Conservation (phyloP, 176 grass and related monocot genomes). For the Tillandsia fasciculata region DNA sequence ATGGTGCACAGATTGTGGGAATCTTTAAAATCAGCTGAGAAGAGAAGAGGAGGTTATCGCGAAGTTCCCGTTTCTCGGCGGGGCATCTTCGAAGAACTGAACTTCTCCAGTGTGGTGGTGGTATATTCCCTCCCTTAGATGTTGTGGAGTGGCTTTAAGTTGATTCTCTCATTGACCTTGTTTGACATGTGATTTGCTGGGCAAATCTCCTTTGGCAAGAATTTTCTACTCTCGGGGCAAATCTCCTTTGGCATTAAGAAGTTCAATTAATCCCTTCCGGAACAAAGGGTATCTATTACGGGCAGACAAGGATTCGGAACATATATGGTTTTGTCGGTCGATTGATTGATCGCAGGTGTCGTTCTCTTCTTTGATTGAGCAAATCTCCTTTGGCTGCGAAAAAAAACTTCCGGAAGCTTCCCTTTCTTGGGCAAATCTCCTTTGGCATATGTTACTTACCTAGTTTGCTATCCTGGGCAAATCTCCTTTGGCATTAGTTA, state of each 20-base stretch:
- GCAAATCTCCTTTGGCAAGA: conserved; percentile 16
- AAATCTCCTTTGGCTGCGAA: not conserved
- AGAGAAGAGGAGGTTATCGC: not conserved
- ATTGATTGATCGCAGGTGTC: not conserved
- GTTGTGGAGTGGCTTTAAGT: not conserved
- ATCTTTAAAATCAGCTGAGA: not conserved
- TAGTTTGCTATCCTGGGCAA: conserved; percentile 28
- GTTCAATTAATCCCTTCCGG: conserved; percentile 8
- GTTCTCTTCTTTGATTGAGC: not conserved
- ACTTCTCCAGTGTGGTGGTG: conserved; percentile 9
- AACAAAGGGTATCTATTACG: not conserved
- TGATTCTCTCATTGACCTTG: not conserved
- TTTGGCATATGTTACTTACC: conserved; percentile 35
- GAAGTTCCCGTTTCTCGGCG: not conserved
- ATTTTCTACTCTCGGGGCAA: conserved; percentile 29
- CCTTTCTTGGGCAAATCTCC: conserved; percentile 46
- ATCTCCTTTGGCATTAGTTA: conserved; percentile 65
- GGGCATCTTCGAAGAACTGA: conserved; percentile 6
- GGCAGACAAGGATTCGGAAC: conserved; percentile 9
- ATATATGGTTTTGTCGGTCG: not conserved
- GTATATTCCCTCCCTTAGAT: conserved; percentile 18
- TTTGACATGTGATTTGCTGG: conserved; percentile 18
- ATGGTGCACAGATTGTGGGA: conserved; percentile 26
- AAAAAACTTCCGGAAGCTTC: conserved; percentile 5
- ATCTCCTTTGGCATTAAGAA: conserved; percentile 43